A percentile compares a stretch with the other conserved stretches of the same genome.
These are phyloP conservation scores for Fonsecaea monophora DNA, from an alignment of 2,329 filamentous ascomycete species.

Conservation along the genomic window DNA sequence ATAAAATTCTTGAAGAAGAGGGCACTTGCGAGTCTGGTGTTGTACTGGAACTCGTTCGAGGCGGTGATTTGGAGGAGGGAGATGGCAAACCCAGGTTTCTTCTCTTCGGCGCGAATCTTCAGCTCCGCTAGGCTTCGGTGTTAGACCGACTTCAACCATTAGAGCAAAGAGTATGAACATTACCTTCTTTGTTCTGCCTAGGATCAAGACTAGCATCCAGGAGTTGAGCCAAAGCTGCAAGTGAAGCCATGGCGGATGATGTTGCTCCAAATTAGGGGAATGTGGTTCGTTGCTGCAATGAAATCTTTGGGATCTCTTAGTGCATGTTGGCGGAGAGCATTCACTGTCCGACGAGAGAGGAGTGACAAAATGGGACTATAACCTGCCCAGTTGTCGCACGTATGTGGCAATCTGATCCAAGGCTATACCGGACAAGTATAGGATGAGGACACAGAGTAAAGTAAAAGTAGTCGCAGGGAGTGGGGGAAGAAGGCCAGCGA, in stretches of 20 bases:
- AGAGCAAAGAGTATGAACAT: slow-evolving; percentile 37
- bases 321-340: neutral
- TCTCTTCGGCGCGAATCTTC: slow-evolving; percentile 77
- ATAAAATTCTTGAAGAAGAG: slow-evolving; percentile 99
- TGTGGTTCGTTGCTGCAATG: neutral
- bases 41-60: slow-evolving; percentile 71
- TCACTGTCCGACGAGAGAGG: neutral
- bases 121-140: slow-evolving; percentile 70
- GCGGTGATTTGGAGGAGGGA: slow-evolving; percentile 89
- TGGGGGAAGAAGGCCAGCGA: neutral
- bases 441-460: neutral
- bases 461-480: neutral
- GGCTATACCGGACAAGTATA: neutral
- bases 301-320: neutral
- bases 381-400: neutral
- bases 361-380: neutral
- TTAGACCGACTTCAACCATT: slow-evolving; percentile 14
- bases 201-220: slow-evolving; percentile 91
- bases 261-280: neutral
- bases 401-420: neutral
- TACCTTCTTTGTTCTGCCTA: slow-evolving; percentile 86
- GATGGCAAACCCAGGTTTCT: slow-evolving; percentile 86
- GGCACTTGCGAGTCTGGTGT: slow-evolving; percentile 84
- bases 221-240: slow-evolving; percentile 71
- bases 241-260: slow-evolving; percentile 57